A percentile compares a stretch with the other conserved stretches of the same genome.
Conservation (phyloP, 2,329 filamentous ascomycete genomes). For the Scleromitrula shiraiana region DNA sequence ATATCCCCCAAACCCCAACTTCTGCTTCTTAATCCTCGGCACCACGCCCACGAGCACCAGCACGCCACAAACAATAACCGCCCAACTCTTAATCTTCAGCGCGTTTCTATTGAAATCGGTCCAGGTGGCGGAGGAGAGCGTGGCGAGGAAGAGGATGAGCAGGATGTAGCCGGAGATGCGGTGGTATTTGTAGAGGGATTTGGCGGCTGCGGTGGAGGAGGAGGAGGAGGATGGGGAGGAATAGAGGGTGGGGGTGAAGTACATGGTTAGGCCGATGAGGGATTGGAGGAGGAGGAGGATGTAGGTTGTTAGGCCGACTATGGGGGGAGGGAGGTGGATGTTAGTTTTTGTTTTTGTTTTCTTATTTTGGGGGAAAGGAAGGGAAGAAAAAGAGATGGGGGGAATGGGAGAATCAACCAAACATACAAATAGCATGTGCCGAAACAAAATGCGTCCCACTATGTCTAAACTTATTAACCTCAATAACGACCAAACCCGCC, state of each 20-base stretch:
- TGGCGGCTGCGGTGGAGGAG: constrained; percentile 71
- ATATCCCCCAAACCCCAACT: constrained; percentile 69
- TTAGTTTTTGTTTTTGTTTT: no score
- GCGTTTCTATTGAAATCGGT: constrained; percentile 66
- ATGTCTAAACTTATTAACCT: constrained; percentile 73
- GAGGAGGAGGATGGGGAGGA: constrained; percentile 68
- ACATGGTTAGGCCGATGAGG: constrained; percentile 74
- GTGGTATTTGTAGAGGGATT: constrained; percentile 85
- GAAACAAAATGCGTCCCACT: constrained; percentile 68
- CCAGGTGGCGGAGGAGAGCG: constrained; percentile 65
- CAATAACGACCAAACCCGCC: constrained; percentile 62
- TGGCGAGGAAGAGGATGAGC: constrained; percentile 62
- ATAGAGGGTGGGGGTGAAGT: constrained; percentile 64
- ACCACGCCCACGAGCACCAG: constrained; percentile 65
- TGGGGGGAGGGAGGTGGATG: neutral
- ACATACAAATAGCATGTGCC: constrained; percentile 56
- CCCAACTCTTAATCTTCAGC: constrained; percentile 69
- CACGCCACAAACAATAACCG: constrained; percentile 55
- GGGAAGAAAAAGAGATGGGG: neutral
- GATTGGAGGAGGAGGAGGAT: constrained; percentile 65
- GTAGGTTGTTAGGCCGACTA: constrained; percentile 61
- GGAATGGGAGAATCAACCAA: no score
- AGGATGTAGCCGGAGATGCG: constrained; percentile 68
- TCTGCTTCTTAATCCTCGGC: constrained; percentile 72
- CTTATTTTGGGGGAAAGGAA: no score